Evolutionary conservation across 2,329 filamentous ascomycete genomes (phyloP), one percentile per base, ranked within the genome.

Genomic region (Alternaria infectoria): DNA sequence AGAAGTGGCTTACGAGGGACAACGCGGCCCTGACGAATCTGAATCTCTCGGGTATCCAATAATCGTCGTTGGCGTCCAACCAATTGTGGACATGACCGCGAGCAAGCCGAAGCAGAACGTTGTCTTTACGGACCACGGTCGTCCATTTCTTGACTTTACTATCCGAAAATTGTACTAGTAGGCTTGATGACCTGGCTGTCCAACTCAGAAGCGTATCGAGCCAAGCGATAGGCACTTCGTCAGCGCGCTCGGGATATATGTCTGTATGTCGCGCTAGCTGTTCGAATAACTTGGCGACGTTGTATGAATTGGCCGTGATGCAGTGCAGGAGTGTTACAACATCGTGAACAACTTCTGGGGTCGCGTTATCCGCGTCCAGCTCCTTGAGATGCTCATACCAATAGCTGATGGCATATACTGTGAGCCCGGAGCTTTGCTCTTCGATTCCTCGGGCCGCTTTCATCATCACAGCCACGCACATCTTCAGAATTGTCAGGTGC

Each of bases 401-500:
- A 51, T 63, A 66, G 19, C 47, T 45, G 21, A 68, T 54, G 0
- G 60, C 60, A 11, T 59, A 62, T 5, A 28, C 5, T 17, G 36
- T 32, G 8, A 59, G 28, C 25, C 23, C 50, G 9, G 28, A 44
- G n/a, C 25, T 55, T 51, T 12, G 7, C 13, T n/a, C 30, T 23
- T 54, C 49, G n/a, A 59, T 26, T 26, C 9, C 26, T 28, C 4
- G 26, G 4, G 55, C 50, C 7, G 55, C 47, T 7, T 62, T 59
- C n/a, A 59, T 52, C 54, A 62, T 46, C 3, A 62, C 44, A 3
- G 45, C 49, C 9, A 43, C 52, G 28, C 67, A 66, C 67, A 68
- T 68, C 25, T 47, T 47, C 0, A 73, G 59, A 9, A 73, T 72
- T 0, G 59, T 67, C 8, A 72, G 46, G 40, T 72, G 71, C 11